Conservation (phyloP, 1,284 basidiomycete species). For the Ceratorhiza oryzae-sativae region DNA sequence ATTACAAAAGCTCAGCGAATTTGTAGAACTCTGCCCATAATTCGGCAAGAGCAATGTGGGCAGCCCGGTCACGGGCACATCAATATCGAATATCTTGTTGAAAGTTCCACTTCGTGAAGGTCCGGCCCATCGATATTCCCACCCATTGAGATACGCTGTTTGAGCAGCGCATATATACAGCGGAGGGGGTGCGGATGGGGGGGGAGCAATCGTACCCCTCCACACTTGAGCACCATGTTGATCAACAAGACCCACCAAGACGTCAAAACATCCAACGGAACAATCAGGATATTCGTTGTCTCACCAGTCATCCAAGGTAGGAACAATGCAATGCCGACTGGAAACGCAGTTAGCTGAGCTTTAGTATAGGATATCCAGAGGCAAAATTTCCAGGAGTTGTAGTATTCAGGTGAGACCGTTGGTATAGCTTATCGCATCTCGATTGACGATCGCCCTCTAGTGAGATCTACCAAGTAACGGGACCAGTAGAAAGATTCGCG, state of each 20-base stretch:
- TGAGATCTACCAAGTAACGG: constrained; percentile 87
- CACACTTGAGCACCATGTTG: constrained; percentile 62
- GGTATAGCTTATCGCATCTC: background rate
- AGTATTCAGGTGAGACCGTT: constrained; percentile 69
- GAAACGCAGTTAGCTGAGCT: background rate
- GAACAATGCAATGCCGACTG: background rate
- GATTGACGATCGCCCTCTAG: constrained; percentile 51
- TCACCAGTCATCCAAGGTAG: constrained; percentile 63
- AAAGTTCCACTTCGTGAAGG: background rate
- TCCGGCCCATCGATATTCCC: constrained; percentile 33
- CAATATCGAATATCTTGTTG: background rate
- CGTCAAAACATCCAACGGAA: constrained; percentile 63
- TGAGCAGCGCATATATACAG: constrained; percentile 13
- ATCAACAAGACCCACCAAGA: constrained; percentile 81
- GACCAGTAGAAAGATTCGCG: constrained; percentile 87
- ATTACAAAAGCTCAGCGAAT: too few relatives aligned
- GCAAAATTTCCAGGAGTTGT: constrained; percentile 86
- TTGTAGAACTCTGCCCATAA: too few relatives aligned
- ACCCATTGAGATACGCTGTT: background rate
- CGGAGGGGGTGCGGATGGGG: background rate
- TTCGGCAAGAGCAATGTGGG: too few relatives aligned
- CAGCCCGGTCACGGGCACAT: too few relatives aligned
- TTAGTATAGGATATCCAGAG: constrained; percentile 66
- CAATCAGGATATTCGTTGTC: constrained; percentile 80
- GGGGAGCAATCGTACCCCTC: constrained; percentile 6